Percentiles rank a stretch among this genome's conserved stretches.
These are phyloP conservation scores for Trichomonas gallinae DNA, from an alignment of 208 protist genomes.

Conservation along the genomic window DNA sequence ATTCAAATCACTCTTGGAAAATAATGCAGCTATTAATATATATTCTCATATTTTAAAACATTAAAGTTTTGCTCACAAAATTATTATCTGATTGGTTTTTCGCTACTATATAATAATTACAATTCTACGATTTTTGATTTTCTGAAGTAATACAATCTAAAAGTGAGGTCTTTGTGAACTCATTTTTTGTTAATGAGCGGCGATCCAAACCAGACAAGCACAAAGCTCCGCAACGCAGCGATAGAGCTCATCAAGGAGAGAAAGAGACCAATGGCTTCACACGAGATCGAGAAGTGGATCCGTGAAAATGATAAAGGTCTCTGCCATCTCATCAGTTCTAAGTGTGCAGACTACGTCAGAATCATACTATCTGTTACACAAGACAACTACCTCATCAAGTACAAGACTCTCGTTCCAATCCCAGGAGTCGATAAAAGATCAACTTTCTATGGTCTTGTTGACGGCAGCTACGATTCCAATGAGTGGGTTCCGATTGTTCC, in stretches of 20 bases:
- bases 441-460: neutral
- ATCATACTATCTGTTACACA: neutral
- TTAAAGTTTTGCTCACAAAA: too few species aligned
- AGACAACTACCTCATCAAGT: neutral
- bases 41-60: too few species aligned
- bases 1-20: too few species aligned
- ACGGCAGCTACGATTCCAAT: neutral
- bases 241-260: neutral
- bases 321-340: neutral
- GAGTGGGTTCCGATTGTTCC: neutral
- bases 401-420: neutral
- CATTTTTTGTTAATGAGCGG: neutral
- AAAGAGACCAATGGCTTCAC: neutral
- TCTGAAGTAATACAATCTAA: neutral
- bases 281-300: neutral
- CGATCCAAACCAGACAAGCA: neutral
- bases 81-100: too few species aligned
- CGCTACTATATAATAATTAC: too few species aligned
- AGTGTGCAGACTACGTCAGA: neutral
- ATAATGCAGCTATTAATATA: too few species aligned
- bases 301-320: neutral
- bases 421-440: neutral
- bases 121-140: neutral
- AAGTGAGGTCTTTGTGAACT: too few species aligned
- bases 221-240: neutral